Evolutionary conservation across 140 eudicot species (phyloP).

Genomic region (Stevia rebaudiana): DNA sequence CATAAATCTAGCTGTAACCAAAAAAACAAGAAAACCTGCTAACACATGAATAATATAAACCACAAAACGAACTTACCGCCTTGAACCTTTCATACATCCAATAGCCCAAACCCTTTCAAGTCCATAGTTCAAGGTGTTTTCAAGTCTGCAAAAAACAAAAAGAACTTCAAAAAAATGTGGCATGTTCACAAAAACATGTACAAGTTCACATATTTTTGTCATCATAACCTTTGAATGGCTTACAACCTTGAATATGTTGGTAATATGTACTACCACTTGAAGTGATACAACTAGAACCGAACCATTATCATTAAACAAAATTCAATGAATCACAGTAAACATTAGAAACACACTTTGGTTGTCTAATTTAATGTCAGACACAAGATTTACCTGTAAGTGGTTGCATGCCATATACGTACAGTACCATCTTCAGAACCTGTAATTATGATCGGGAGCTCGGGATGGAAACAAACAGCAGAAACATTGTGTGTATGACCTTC

Average conservation of each 20-base stretch:
- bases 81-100: constrained; percentile 90
- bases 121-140: constrained; percentile 89
- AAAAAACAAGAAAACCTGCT: not conserved
- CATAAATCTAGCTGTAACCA: not conserved
- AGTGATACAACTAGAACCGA: constrained; percentile 11
- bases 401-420: constrained; percentile 89
- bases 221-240: not conserved
- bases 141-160: constrained; percentile 56
- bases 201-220: not conserved
- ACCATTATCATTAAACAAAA: constrained; percentile 3
- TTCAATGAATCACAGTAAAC: constrained; percentile 1
- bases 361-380: not conserved
- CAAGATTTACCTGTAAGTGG: constrained; percentile 64
- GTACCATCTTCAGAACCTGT: constrained; percentile 96
- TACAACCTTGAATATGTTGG: constrained; percentile 3
- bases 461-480: constrained; percentile 89
- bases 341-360: not conserved
- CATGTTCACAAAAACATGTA: constrained; percentile 10
- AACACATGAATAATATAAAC: not conserved
- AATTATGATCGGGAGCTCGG: constrained; percentile 86
- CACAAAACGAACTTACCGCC: constrained; percentile 54
- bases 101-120: constrained; percentile 98
- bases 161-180: constrained; percentile 4
- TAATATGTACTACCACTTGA: not conserved
- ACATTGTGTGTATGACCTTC: constrained; percentile 98